Evolutionary conservation across 2,329 filamentous ascomycete species (phyloP), one percentile per base, ranked within the genome.

Genomic region (Parastagonospora nodorum): DNA sequence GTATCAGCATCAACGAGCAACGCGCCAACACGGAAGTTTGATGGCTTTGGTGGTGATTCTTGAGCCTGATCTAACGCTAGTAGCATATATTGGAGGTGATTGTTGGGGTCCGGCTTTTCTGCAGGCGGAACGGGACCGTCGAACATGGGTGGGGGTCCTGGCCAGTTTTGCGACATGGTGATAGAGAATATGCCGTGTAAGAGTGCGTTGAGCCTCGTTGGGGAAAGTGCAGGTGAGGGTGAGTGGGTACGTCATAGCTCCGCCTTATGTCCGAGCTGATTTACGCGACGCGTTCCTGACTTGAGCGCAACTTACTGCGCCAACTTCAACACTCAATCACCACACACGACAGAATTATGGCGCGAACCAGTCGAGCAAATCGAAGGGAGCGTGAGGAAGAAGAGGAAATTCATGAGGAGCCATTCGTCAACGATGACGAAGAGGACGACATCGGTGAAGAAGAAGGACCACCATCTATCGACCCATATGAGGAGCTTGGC

Each of bases 21-120:
- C n/a, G 94, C 94, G 36, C 94, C 94, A 16, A 99, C 92, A 52
- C 93, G 86, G 78, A 92, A 99, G 74, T 97, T 97, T 44, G 90
- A 92, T 2, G 92, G 88, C 65, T 88, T 92, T 27, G 91, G 90
- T 2, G 90, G 89, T 9, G 92, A 96, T 57, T 88, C 83, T 31
- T 82, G 81, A 10, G 94, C 92, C 56, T 92, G 80, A n/a, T 81
- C 76, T 50, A 97, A 83, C 32, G 91, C 91, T 48, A 88, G 78
- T 47, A 79, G 82, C 79, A 97, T 88, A 68, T 85, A 85, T 41
- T 68, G 60, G 19, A 58, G 47, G 46, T 72, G 68, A 35, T 71
- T 61, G 38, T 63, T 61, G 16, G 70, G 62, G 16, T 68, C 58
- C 31, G 55, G 54, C 9, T 45, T 42, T 51, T 50, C 36, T 2